These are phyloP conservation scores for Alternaria consortialis DNA, from an alignment of 2,329 filamentous ascomycete genomes.

Conservation along the genomic window DNA sequence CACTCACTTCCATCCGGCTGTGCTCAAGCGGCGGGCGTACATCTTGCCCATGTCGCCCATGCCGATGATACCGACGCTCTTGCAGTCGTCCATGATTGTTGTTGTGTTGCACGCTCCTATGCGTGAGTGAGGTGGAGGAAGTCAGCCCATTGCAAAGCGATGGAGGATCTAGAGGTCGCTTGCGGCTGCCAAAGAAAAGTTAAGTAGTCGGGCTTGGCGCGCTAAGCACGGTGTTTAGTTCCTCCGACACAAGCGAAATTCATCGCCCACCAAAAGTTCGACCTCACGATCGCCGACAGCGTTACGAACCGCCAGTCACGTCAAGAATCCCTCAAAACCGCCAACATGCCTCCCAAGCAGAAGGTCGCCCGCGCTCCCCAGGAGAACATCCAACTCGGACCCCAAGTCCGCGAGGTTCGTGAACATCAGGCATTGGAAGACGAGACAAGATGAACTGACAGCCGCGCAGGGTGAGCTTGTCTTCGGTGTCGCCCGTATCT, in stretches of 20 bases:
- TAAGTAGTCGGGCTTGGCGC: slow-evolving; percentile 17
- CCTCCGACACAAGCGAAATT: slow-evolving; percentile 27
- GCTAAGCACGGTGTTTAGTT: slow-evolving; percentile 26
- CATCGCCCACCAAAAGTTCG: slow-evolving; percentile 28
- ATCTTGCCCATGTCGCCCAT: slow-evolving; percentile 99
- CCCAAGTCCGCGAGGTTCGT: slow-evolving; percentile 87
- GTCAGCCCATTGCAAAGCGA: slow-evolving; percentile 42
- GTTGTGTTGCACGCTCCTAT: slow-evolving; percentile 33
- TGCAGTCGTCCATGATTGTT: slow-evolving; percentile 65
- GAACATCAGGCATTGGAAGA: slow-evolving; percentile 4
- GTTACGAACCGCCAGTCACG: slow-evolving; percentile 37
- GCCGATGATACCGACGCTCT: slow-evolving; percentile 91
- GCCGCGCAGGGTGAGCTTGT: slow-evolving; percentile 81
- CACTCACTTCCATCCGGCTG: slow-evolving; percentile 94
- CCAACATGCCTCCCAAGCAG: slow-evolving; percentile 87
- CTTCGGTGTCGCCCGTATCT: slow-evolving; percentile 97
- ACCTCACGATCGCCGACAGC: slow-evolving; percentile 32
- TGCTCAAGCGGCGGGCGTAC: slow-evolving; percentile 89
- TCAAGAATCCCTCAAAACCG: slow-evolving; percentile 39
- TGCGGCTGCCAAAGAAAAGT: slow-evolving; percentile 32
- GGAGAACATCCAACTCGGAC: slow-evolving; percentile 95
- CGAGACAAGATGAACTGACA: slow-evolving; percentile 30
- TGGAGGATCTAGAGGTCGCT: slow-evolving; percentile 18
- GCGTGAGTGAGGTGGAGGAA: slow-evolving; percentile 31
- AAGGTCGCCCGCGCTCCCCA: slow-evolving; percentile 77